Conservation (phyloP, 495 filamentous ascomycete genomes). For the Podospora sp. region DNA sequence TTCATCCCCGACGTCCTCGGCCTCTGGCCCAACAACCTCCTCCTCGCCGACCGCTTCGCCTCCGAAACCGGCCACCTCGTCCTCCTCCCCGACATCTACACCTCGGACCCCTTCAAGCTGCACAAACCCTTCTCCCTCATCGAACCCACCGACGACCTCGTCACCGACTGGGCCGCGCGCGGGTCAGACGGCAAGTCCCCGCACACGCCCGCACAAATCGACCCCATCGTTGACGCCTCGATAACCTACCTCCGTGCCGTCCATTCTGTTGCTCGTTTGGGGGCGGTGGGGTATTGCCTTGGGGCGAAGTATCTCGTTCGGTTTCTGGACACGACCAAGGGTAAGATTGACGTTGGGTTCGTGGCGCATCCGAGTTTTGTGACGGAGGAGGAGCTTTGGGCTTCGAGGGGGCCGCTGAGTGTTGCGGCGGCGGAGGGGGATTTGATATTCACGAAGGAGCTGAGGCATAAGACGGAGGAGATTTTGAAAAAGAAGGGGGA, state of each 20-base stretch:
- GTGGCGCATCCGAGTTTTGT: conserved; percentile 16
- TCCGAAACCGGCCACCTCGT: conserved; percentile 15
- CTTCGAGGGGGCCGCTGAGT: conserved; percentile 9
- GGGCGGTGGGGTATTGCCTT: conserved; percentile 17
- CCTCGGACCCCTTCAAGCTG: conserved; percentile 15
- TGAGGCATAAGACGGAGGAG: conserved; percentile 14
- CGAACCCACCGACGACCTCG: conserved; percentile 5
- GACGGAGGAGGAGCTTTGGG: conserved; percentile 12
- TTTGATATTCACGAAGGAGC: conserved; percentile 16
- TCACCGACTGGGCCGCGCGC: conserved; percentile 8
- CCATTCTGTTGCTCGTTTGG: not conserved
- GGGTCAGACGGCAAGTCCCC: conserved; percentile 13
- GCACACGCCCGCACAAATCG: conserved; percentile 1
- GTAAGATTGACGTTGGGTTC: conserved; percentile 18
- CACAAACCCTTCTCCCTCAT: conserved; percentile 8
- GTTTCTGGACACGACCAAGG: conserved; percentile 7
- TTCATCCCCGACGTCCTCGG: too few species aligned
- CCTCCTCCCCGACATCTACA: conserved; percentile 14
- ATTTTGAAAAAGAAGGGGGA: conserved; percentile 16
- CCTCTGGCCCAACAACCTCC: too few species aligned
- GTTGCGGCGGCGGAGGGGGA: conserved; percentile 16
- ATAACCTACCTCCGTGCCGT: conserved; percentile 11
- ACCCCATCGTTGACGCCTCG: conserved; percentile 7
- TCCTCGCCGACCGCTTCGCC: too few species aligned
- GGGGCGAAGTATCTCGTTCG: conserved; percentile 11